Conservation (phyloP, 306 rosid species). For the Cucumis cinereus region DNA sequence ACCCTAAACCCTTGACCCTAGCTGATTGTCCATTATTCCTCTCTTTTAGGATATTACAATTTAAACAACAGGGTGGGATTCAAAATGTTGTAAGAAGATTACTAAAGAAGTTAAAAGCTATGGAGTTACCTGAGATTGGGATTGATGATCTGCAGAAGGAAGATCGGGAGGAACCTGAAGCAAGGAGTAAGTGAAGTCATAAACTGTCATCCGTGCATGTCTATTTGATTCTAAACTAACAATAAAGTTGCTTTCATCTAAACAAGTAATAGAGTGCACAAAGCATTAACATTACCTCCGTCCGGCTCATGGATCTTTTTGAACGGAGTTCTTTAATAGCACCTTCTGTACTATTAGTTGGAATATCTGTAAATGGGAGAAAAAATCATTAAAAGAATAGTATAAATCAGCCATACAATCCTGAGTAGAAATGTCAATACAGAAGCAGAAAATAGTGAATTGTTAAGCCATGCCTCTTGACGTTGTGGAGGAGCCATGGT, state of each 20-base stretch:
- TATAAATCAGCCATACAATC: neutral
- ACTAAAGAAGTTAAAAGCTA: neutral
- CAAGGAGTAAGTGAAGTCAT: neutral
- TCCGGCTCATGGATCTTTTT: slow-evolving; percentile 70
- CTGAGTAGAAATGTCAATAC: slow-evolving; percentile 5
- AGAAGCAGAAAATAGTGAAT: slow-evolving; percentile 9
- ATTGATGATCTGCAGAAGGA: slow-evolving; percentile 35
- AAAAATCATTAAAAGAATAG: neutral
- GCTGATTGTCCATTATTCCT: neutral
- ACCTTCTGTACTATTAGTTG: slow-evolving; percentile 48
- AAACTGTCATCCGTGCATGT: neutral
- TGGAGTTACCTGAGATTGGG: slow-evolving; percentile 37
- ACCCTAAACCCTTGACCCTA: too few relatives aligned
- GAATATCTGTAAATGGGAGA: slow-evolving; percentile 38
- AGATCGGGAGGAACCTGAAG: slow-evolving; percentile 78
- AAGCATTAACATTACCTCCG: slow-evolving; percentile 40
- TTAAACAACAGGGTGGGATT: neutral
- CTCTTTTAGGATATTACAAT: neutral
- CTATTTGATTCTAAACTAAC: neutral
- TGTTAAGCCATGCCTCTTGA: slow-evolving; percentile 46
- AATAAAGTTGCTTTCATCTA: neutral
- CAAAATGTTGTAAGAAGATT: neutral
- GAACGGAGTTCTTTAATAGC: slow-evolving; percentile 45
- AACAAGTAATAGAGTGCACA: neutral
- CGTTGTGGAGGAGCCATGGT: slow-evolving; percentile 29